These are phyloP conservation scores for Lanmaoa pseudosensibilis DNA, from an alignment of 768 basidiomycete species.

Conservation along the genomic window DNA sequence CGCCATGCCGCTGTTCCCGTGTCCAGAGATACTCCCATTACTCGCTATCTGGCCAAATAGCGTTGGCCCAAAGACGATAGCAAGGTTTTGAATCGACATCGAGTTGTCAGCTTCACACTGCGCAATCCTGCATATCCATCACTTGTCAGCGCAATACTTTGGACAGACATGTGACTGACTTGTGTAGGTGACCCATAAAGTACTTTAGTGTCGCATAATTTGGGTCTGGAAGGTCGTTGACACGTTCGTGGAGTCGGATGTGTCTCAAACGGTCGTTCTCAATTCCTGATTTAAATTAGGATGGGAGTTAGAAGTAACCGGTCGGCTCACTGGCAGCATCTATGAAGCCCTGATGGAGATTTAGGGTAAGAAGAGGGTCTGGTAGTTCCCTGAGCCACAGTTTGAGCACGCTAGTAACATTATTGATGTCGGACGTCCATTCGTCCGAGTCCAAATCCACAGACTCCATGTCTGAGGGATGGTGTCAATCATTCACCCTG, in stretches of 20 bases:
- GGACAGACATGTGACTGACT: conserved; percentile 44
- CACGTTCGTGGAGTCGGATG: conserved; percentile 93
- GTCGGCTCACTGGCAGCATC: conserved; percentile 84
- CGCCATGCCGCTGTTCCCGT: conserved; percentile 56
- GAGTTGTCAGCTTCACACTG: conserved; percentile 77
- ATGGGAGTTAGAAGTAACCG: not conserved
- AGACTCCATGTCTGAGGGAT: conserved; percentile 69
- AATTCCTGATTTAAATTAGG: conserved; percentile 51
- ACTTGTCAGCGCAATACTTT: conserved; percentile 8
- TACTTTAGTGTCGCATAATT: conserved; percentile 97
- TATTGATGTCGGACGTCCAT: conserved; percentile 94
- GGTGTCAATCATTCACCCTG: conserved; percentile 22
- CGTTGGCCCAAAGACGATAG: conserved; percentile 98
- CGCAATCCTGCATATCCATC: conserved; percentile 57
- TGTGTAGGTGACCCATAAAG: conserved; percentile 91
- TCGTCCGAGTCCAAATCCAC: conserved; percentile 87
- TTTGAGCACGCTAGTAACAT: conserved; percentile 91
- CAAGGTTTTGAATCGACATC: conserved; percentile 91
- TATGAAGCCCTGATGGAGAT: conserved; percentile 88
- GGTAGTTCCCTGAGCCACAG: conserved; percentile 96
- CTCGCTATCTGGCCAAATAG: conserved; percentile 73
- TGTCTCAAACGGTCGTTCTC: conserved; percentile 95
- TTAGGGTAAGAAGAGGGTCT: conserved; percentile 84
- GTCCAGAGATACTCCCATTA: conserved; percentile 43
- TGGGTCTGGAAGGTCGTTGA: conserved; percentile 97